Conservation (phyloP, 202 grass and related monocot species). For the Zoysia matrella region DNA sequence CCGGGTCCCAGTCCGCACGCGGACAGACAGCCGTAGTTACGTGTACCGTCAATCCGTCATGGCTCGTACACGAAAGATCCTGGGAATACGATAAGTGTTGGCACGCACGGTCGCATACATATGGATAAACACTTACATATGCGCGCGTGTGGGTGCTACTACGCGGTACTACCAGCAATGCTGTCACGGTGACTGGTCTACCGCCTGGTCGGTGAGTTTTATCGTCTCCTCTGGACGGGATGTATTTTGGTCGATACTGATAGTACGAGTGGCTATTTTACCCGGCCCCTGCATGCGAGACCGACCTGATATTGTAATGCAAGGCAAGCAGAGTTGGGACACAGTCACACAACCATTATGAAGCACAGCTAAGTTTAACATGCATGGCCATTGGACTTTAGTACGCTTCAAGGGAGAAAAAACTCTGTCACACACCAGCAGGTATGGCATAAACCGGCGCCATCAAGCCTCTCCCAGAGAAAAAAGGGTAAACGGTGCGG, state of each 20-base stretch:
- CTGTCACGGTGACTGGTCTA: neutral
- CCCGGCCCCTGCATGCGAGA: neutral
- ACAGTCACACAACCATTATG: constrained; percentile 15
- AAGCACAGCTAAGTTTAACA: constrained; percentile 20
- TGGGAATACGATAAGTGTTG: neutral
- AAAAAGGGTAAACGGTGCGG: neutral
- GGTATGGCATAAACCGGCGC: neutral
- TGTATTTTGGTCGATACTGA: no score
- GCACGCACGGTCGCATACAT: neutral
- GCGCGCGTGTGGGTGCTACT: no score
- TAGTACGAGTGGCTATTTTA: no score
- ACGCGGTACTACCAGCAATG: neutral
- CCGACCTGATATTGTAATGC: neutral
- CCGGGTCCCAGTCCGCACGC: neutral
- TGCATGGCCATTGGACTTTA: constrained; percentile 32
- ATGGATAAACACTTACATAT: no score
- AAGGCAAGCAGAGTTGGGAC: constrained; percentile 2
- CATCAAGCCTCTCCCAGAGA: neutral
- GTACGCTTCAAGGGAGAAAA: neutral
- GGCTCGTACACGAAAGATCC: neutral
- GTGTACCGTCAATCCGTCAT: neutral
- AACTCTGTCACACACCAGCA: neutral
- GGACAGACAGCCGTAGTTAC: neutral
- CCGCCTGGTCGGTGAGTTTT: neutral
- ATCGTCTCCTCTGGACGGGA: no score